Evolutionary conservation across 2,329 filamentous ascomycete genomes (phyloP), one percentile per base, ranked within the genome.

Genomic region (Botrytis cinerea): DNA sequence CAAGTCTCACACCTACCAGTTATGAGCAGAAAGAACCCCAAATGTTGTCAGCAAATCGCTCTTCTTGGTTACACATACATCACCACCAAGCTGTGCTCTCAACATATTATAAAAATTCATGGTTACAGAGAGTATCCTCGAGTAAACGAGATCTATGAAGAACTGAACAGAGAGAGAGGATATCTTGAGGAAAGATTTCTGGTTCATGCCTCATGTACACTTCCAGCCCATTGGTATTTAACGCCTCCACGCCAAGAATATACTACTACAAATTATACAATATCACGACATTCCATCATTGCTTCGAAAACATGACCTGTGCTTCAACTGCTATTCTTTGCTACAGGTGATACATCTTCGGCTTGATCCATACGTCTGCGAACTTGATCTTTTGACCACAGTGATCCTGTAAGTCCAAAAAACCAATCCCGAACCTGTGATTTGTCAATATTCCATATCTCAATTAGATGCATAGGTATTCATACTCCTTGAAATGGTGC

Each of bases 401-500:
- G 76, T 14, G 81, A 80, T 57, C 78, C 81, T 5, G 84, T 77
- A 71, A 82, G 77, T 12, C 79, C 79, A 80, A 83, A 85, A 75
- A 86, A 82, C 74, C 76, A 81, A 43, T 79, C 78, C 38, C 85
- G 82, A 64, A 84, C 64, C 85, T 86, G 70, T 25, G 66, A 70
- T 9, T 16, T 10, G 73, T 79, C 57, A 79, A 74, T 38, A 51
- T 70, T n/a, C 32, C 8, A 18, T n/a, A 4, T 38, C 6, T 9
- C 43, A 12, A 45, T 32, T 38, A 38, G 43, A 45, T 43, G 38
- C 25, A 14, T n/a, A 57, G 43, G 38, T n/a, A n/a, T 68, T 32
- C 86, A 76, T 83, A 89, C 86, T 51, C 82, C 83, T 75, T 86
- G 82, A 75, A 89, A 88, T 4, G 87, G 87, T 66, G 85, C 84